A percentile compares a stretch with the other conserved stretches of the same genome.
These are phyloP conservation scores for Barnettozyma sucrosica DNA, from an alignment of 805 yeast genomes.

Conservation along the genomic window DNA sequence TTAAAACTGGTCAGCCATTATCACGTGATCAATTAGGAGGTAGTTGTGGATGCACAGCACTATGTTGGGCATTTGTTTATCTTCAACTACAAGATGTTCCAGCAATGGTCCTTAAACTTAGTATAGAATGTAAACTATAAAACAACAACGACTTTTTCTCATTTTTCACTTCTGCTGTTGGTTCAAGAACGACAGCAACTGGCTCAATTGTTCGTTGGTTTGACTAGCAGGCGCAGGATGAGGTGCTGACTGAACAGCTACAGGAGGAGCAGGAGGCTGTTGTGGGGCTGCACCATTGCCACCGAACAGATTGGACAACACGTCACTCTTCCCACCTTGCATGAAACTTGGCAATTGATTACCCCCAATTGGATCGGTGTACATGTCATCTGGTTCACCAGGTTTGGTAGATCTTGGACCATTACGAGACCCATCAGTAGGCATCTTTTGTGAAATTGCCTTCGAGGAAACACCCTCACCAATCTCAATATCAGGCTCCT, in stretches of 20 bases:
- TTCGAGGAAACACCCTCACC: constrained; percentile 92
- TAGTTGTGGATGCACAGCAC: too few relatives aligned
- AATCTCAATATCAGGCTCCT: constrained; percentile 96
- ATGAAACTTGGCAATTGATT: constrained; percentile 25
- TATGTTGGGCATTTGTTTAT: too few relatives aligned
- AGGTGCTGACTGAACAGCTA: constrained; percentile 2
- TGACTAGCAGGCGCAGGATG: constrained; percentile 23
- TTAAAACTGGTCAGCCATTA: too few relatives aligned
- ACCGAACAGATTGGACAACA: constrained; percentile 43
- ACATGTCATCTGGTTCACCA: constrained; percentile 39
- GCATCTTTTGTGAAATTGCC: constrained; percentile 88
- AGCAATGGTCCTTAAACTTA: not conserved
- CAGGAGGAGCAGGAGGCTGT: constrained; percentile 14
- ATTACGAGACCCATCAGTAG: constrained; percentile 78
- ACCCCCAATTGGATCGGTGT: constrained; percentile 25
- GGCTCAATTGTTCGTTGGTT: constrained; percentile 36
- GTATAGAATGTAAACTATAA: not conserved
- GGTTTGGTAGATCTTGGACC: constrained; percentile 78
- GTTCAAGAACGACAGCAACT: constrained; percentile 37
- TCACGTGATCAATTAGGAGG: too few relatives aligned
- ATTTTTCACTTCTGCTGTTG: constrained; percentile 28
- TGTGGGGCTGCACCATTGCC: constrained; percentile 10
- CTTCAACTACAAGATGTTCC: not conserved
- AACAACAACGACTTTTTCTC: not conserved
- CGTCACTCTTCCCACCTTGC: constrained; percentile 36